Base-by-base conservation (phyloP, 164 flowering plant species). In the Paratinospora sagittata region DNA sequence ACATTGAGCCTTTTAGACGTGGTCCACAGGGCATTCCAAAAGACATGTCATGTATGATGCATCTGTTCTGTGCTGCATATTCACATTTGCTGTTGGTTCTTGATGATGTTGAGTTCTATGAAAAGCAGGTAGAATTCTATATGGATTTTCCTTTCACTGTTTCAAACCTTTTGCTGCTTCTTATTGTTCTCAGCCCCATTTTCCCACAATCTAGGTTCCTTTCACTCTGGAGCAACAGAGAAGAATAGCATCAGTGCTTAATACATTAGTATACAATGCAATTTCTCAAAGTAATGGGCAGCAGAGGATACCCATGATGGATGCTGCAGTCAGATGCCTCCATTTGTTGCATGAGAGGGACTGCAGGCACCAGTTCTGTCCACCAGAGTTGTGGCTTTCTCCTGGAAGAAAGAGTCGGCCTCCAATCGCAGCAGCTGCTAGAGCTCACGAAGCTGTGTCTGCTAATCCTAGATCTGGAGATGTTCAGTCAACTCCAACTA, bases 311-410 rank as follows among this genome's bases (percentile, higher is more conserved):
- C 73, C 86, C 57, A 82, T 96, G 68, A 86, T 90, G 92, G 96
- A 87, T 76, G 87, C 91, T 75, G 91, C 98, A 39, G 79, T 85
- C 70, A 88, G 85, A 76, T 96, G 99, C 77, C 83, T 96, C 72
- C 99, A 91, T 80, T 74, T 93, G 76, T 72, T 96, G 75, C 93
- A 96, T 85, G 97, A 96, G 79, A 90, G 99, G 83, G 98, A 96
- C 75, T 91, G 98, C 81, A 89, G 99, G 76, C 98, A 87, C 81
- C 88, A 72, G 66, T 96, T 90, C 75, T 93, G 99, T 66, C 93
- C 96, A 14, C 81, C 92, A 76, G 71, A 70, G 70, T 73, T 96
- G 80, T 96, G 99, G 99, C 86, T 90, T 72, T 85, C 99, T 49
- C 98, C 99, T 78, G 96, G 89, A 68, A 85, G 82, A 77, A 79